Evolutionary conservation across 352 stramenopile genomes (phyloP).

Genomic region (Phytophthora tentaculata): DNA sequence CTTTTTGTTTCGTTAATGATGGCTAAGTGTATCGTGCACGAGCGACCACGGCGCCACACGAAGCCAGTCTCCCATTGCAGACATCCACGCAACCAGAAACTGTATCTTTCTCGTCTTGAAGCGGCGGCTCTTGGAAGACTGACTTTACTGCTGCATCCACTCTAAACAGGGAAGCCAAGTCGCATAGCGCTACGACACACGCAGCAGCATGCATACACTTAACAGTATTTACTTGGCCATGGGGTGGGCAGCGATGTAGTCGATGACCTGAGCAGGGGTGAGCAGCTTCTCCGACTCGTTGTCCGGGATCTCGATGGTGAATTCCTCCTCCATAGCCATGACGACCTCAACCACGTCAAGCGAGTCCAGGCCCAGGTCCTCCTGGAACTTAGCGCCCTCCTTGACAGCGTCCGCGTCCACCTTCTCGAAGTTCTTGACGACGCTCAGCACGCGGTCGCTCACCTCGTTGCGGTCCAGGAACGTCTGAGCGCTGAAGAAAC

Average conservation of each 20-base stretch:
- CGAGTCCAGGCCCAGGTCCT: constrained; percentile 98
- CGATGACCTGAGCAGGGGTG: constrained; percentile 96
- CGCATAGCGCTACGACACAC: constrained; percentile 13
- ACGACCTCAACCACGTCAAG: constrained; percentile 97
- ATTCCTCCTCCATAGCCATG: constrained; percentile 99
- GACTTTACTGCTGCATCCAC: constrained; percentile 12
- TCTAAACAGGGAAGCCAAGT: not conserved
- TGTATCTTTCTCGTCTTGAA: constrained; percentile 40
- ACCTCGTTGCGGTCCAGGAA: constrained; percentile 94
- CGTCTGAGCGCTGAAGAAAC: constrained; percentile 87
- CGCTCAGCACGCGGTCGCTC: constrained; percentile 95
- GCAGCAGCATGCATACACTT: constrained; percentile 12
- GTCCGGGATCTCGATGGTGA: constrained; percentile 99
- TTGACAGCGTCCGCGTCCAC: constrained; percentile 95
- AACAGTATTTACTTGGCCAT: constrained; percentile 97
- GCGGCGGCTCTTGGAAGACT: constrained; percentile 14
- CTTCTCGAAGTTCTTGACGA: constrained; percentile 99
- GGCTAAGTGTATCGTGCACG: constrained; percentile 24
- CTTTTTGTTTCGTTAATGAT: constrained; percentile 42
- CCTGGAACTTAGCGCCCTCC: constrained; percentile 95
- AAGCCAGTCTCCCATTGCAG: constrained; percentile 4
- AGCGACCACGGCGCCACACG: constrained; percentile 1
- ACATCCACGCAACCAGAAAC: constrained; percentile 14
- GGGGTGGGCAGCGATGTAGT: constrained; percentile 98
- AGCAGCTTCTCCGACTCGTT: constrained; percentile 99